These are phyloP conservation scores for Fusarium acutatum DNA, from an alignment of 2,329 filamentous ascomycete species.

Conservation along the genomic window DNA sequence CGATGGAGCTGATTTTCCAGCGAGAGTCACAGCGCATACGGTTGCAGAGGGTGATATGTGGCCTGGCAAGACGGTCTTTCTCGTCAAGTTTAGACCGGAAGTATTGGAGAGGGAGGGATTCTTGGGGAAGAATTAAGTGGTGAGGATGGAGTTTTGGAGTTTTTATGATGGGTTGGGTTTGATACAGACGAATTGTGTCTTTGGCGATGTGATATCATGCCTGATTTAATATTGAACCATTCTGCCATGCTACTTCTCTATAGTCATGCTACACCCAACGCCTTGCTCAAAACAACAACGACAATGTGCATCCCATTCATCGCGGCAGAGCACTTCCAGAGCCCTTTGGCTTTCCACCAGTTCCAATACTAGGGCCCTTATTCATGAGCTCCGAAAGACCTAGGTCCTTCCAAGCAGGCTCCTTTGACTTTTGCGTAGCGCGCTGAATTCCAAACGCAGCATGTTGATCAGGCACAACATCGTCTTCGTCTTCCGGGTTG, in stretches of 20 bases:
- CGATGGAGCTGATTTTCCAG: conserved; percentile 89
- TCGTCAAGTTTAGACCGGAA: conserved; percentile 91
- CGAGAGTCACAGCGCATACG: conserved; percentile 88
- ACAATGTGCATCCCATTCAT: not conserved
- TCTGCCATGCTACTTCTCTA: not conserved
- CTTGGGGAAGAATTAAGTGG: conserved; percentile 65
- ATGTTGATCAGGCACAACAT: conserved; percentile 88
- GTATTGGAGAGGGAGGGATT: conserved; percentile 92
- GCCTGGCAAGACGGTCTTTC: conserved; percentile 94
- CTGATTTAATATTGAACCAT: conserved; percentile 8
- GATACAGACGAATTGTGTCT: conserved; percentile 3
- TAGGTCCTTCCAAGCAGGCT: conserved; percentile 82
- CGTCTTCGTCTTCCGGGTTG: conserved; percentile 89
- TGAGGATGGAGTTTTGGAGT: conserved; percentile 28
- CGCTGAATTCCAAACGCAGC: conserved; percentile 87
- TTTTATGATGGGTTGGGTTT: conserved; percentile 13
- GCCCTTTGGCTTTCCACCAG: conserved; percentile 32
- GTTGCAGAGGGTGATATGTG: conserved; percentile 82
- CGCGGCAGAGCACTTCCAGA: conserved; percentile 28
- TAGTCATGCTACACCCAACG: conserved; percentile 13
- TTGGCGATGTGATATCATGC: conserved; percentile 14
- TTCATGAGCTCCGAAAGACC: conserved; percentile 76
- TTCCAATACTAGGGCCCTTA: conserved; percentile 58
- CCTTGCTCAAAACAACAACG: conserved; percentile 4
- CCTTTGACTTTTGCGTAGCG: conserved; percentile 75